These are phyloP conservation scores for Lentinula edodes DNA, from an alignment of 768 basidiomycete species.

Conservation along the genomic window DNA sequence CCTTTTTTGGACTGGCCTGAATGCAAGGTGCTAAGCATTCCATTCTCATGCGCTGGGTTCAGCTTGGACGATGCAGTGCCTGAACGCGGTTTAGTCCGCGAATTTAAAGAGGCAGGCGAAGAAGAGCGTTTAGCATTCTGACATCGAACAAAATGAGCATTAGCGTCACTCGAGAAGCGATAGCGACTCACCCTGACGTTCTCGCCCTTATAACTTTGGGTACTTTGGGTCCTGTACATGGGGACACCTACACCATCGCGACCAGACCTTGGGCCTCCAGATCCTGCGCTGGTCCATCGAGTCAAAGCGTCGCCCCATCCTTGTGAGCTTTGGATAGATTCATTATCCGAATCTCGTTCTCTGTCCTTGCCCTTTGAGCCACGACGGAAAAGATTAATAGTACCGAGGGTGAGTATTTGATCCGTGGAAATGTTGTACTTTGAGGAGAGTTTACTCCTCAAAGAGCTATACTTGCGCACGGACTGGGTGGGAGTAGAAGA, in stretches of 20 bases:
- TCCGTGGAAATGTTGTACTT: conserved; percentile 13
- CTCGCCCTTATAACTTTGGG: conserved; percentile 10
- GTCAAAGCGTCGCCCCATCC: conserved; percentile 1
- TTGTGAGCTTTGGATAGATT: neutral
- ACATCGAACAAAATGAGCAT: neutral
- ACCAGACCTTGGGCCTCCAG: conserved; percentile 13
- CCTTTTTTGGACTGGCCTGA: conserved; percentile 26
- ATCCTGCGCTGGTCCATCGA: conserved; percentile 12
- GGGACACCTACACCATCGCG: conserved; percentile 8
- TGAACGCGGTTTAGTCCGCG: neutral
- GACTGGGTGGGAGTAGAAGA: conserved; percentile 2
- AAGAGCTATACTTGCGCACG: neutral
- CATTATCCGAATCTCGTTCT: neutral
- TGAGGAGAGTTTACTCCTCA: neutral
- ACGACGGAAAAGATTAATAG: conserved; percentile 23
- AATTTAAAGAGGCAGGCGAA: neutral
- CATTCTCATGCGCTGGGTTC: conserved; percentile 3
- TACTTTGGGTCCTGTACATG: conserved; percentile 11
- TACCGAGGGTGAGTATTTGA: conserved; percentile 22
- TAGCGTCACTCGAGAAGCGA: neutral
- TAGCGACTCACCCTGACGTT: conserved; percentile 4
- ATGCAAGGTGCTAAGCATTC: conserved; percentile 10
- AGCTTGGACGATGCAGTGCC: neutral
- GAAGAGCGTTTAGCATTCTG: neutral
- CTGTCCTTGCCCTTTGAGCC: conserved; percentile 1